These are phyloP conservation scores for Saccharomycopsis synnaedendra DNA, from an alignment of 805 yeast genomes.

Conservation along the genomic window DNA sequence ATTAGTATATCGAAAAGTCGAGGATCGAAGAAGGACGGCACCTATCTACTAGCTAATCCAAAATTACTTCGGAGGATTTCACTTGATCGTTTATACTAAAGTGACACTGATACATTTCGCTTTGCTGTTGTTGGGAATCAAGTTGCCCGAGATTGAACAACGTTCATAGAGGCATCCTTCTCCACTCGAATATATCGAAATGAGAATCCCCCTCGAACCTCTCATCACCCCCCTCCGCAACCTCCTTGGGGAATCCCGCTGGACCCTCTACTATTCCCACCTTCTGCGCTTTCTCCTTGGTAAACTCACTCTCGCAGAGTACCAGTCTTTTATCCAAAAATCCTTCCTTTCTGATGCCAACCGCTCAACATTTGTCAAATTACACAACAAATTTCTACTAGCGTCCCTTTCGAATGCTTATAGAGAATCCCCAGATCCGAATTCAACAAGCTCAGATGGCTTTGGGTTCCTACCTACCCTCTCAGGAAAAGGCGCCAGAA, in stretches of 20 bases:
- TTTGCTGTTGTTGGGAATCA: too few species aligned
- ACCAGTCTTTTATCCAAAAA: slow-evolving; percentile 22
- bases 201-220: slow-evolving; percentile 47
- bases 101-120: too few species aligned
- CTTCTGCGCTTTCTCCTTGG: slow-evolving; percentile 71
- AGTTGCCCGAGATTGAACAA: too few species aligned
- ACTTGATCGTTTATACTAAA: too few species aligned
- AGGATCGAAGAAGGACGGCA: too few species aligned
- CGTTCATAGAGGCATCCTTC: too few species aligned
- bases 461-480: slow-evolving; percentile 27
- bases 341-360: slow-evolving; percentile 3
- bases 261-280: slow-evolving; percentile 81
- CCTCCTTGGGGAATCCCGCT: slow-evolving; percentile 53
- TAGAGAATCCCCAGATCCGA: slow-evolving; percentile 47
- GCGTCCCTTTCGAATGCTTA: slow-evolving; percentile 78
- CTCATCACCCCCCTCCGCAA: slow-evolving; percentile 66
- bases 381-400: slow-evolving; percentile 76
- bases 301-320: slow-evolving; percentile 64
- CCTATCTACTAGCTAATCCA: too few species aligned
- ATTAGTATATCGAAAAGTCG: too few species aligned
- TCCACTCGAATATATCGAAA: background rate
- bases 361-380: slow-evolving; percentile 31
- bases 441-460: slow-evolving; percentile 20
- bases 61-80: too few species aligned
- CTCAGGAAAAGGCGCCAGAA: slow-evolving; percentile 32